A percentile compares a stretch with the other conserved stretches of the same genome.
These are phyloP conservation scores for Hemisphaericaspora subhashii DNA, from an alignment of 1,139 yeast species.

Conservation along the genomic window DNA sequence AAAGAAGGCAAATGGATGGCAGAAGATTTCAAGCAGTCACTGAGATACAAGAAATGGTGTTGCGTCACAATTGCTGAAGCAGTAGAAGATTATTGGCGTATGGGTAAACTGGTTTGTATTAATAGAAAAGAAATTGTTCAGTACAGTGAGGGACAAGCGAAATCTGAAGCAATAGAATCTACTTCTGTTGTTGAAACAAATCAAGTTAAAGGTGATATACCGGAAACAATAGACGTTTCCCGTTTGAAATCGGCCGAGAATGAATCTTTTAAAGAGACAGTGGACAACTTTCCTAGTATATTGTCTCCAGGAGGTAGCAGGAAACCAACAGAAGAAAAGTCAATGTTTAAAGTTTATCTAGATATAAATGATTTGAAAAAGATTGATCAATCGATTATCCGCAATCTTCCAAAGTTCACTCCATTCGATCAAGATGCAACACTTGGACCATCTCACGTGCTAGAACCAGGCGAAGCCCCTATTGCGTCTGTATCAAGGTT, in stretches of 20 bases:
- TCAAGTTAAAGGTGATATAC: constrained; percentile 9
- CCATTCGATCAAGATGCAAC: constrained; percentile 41
- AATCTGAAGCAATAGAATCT: constrained; percentile 10
- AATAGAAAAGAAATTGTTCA: constrained; percentile 27
- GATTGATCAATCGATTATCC: constrained; percentile 54
- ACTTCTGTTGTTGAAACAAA: constrained; percentile 6
- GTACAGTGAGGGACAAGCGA: constrained; percentile 8
- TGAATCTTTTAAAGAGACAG: constrained; percentile 5
- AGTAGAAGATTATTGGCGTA: constrained; percentile 72
- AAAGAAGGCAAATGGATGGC: constrained; percentile 87
- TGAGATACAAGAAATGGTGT: constrained; percentile 67
- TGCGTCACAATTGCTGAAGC: constrained; percentile 72
- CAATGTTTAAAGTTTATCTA: constrained; percentile 60
- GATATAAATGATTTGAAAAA: constrained; percentile 52
- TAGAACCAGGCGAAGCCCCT: constrained; percentile 27
- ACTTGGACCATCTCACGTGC: constrained; percentile 18
- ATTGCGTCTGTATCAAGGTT: constrained; percentile 54
- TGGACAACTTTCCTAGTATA: neutral
- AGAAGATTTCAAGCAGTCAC: constrained; percentile 70
- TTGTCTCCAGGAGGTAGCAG: neutral
- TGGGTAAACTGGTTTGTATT: constrained; percentile 70
- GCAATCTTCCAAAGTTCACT: constrained; percentile 53
- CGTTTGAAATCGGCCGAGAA: constrained; percentile 13
- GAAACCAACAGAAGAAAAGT: constrained; percentile 1
- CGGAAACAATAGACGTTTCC: constrained; percentile 13